Percentiles rank a stretch among this genome's conserved stretches.
Conservation (phyloP, 2,329 filamentous ascomycete genomes). For the Pezicula carpinea region DNA sequence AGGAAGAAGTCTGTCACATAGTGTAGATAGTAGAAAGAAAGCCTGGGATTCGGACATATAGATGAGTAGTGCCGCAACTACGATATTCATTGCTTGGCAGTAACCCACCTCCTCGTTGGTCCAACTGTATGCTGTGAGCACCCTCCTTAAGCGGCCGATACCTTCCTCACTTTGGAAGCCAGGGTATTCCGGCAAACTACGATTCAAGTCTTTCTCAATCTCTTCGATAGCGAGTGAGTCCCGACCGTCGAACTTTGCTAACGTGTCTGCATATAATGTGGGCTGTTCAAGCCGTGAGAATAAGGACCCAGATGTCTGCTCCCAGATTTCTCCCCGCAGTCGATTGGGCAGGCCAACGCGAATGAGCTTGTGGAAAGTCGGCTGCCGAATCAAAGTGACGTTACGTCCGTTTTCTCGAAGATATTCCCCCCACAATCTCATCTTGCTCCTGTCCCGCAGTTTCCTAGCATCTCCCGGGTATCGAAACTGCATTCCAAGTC, state of each 20-base stretch:
- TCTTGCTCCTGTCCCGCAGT: constrained; percentile 90
- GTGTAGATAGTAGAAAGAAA: constrained; percentile 85
- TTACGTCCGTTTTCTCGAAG: constrained; percentile 93
- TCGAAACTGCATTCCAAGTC: constrained; percentile 84
- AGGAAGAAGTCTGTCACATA: constrained; percentile 89
- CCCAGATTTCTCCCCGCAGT: constrained; percentile 91
- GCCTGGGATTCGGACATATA: constrained; percentile 97
- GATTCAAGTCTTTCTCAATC: constrained; percentile 97
- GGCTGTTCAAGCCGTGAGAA: constrained; percentile 85
- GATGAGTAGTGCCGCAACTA: constrained; percentile 94
- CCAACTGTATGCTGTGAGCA: constrained; percentile 97
- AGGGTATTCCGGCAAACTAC: constrained; percentile 93
- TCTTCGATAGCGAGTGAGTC: constrained; percentile 96
- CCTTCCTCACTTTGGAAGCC: constrained; percentile 96
- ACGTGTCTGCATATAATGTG: constrained; percentile 75
- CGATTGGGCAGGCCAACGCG: constrained; percentile 92
- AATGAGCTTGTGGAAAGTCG: constrained; percentile 96
- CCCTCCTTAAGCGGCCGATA: constrained; percentile 81
- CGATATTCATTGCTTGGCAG: constrained; percentile 99
- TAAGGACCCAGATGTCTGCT: constrained; percentile 85
- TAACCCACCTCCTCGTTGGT: constrained; percentile 93
- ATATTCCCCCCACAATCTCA: constrained; percentile 96
- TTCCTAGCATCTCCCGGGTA: constrained; percentile 96
- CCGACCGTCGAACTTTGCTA: constrained; percentile 76
- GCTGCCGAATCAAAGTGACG: constrained; percentile 85